Evolutionary conservation across 768 basidiomycete species (phyloP).

Genomic region (Chalciporus sphaerocephalus): DNA sequence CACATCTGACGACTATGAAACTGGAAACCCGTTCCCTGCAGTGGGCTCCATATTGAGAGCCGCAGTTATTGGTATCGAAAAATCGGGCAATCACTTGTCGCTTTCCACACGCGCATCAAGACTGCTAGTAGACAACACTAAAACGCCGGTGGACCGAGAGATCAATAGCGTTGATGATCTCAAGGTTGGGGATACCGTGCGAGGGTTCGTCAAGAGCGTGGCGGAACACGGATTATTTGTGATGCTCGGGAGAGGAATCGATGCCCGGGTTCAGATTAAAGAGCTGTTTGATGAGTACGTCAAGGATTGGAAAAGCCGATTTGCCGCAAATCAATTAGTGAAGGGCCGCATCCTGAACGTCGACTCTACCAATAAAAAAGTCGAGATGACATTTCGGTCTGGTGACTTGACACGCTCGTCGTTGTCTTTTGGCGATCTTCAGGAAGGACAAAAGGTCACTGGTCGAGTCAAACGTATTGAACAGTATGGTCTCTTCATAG

Average conservation of each 20-base stretch:
- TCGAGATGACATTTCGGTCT: constrained; percentile 88
- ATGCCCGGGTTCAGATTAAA: constrained; percentile 88
- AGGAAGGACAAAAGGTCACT: constrained; percentile 75
- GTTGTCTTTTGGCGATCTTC: constrained; percentile 52
- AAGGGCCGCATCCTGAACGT: constrained; percentile 79
- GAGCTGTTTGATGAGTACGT: constrained; percentile 96
- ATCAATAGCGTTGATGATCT: constrained; percentile 58
- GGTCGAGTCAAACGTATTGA: constrained; percentile 80
- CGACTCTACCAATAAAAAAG: constrained; percentile 63
- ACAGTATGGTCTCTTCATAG: constrained; percentile 89
- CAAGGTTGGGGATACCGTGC: constrained; percentile 66
- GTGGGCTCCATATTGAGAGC: constrained; percentile 68
- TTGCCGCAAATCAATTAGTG: constrained; percentile 77
- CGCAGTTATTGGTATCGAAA: constrained; percentile 65
- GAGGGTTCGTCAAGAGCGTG: constrained; percentile 88
- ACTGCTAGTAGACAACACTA: constrained; percentile 48
- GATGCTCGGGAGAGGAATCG: constrained; percentile 73
- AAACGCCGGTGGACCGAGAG: constrained; percentile 61
- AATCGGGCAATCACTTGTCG: constrained; percentile 60
- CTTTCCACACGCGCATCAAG: constrained; percentile 79
- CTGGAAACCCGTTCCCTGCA: constrained; percentile 50
- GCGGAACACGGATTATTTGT: constrained; percentile 88
- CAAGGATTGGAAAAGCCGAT: constrained; percentile 91
- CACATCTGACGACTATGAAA: constrained; percentile 71
- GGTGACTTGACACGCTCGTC: constrained; percentile 44